These are phyloP conservation scores for Elsinoe batatas DNA, from an alignment of 2,329 filamentous ascomycete genomes.

Conservation along the genomic window DNA sequence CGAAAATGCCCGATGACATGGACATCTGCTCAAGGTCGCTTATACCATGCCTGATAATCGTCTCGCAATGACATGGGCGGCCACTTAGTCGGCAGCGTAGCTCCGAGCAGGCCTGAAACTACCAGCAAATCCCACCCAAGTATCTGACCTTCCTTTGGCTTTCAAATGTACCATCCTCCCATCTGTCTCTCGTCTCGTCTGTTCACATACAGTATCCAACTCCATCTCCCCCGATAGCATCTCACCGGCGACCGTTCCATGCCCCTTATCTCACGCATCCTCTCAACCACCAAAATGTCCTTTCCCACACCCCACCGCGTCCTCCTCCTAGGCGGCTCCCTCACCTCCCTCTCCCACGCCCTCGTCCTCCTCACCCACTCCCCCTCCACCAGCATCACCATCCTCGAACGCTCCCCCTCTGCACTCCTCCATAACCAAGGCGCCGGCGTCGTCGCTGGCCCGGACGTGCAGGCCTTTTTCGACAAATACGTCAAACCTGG, in stretches of 20 bases:
- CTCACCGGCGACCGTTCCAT: too few species aligned
- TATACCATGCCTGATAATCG: neutral
- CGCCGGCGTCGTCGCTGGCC: constrained; percentile 39
- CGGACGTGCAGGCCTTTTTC: constrained; percentile 35
- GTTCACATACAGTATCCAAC: too few species aligned
- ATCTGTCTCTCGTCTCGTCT: neutral
- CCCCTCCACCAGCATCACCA: constrained; percentile 21
- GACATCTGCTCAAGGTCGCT: neutral
- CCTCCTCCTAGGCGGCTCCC: constrained; percentile 24
- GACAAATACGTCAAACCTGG: constrained; percentile 32
- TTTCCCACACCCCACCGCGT: constrained; percentile 13
- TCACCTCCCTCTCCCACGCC: constrained; percentile 17
- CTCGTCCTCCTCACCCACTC: constrained; percentile 20
- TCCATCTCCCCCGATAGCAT: too few species aligned
- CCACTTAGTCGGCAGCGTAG: neutral
- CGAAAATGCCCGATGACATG: neutral
- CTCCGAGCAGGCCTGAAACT: neutral
- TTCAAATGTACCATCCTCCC: neutral
- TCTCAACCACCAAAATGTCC: neutral
- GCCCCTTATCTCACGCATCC: neutral
- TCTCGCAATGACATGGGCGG: neutral
- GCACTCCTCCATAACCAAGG: constrained; percentile 39
- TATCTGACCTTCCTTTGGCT: too few species aligned
- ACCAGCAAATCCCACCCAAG: neutral
- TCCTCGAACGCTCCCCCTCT: constrained; percentile 35